Base-by-base conservation (phyloP, 2,329 filamentous ascomycete species). In the Scytalidium lignicola region DNA sequence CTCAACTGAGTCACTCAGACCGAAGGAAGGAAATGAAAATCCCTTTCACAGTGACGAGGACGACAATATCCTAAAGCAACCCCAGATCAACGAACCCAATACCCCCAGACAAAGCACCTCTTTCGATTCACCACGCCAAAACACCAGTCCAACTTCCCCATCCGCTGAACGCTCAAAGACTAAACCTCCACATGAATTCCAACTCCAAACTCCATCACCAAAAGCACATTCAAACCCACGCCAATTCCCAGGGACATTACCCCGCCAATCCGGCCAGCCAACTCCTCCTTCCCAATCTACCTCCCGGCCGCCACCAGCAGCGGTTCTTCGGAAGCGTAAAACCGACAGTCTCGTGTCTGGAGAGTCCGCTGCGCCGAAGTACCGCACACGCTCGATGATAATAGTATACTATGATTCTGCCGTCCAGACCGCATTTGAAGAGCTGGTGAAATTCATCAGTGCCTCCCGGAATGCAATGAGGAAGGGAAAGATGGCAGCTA, bases 371-470 rank as follows among this genome's bases (percentile, higher is more conserved):
- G 51, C 48, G 8, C 58, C 62, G 8, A 65, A 64, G 53, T 86
- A 86, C 64, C 82, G 87, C 48, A 83, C 82, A 3, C 80, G 86
- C 56, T 84, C 78, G 50, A 86, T 89, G 75, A 85, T 92, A 43
- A 84, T 93, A 39, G 87, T 96, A n/a, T 91, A 90, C 67, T 96
- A 96, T 64, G 91, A 96, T 64, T 88, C 86, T 57, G 85, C 89
- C 53, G 85, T 95, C 3, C 90, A 96, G 64, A 82, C 82, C 45
- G 82, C 85, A 37, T 90, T 96, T 56, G 90, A 95, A 59, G 77
- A 85, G 48, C 71, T 96, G 44, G 90, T 96, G 49, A 85, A 89
- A 53, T 86, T 87, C 49, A 83, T 96, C 29, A 89, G 88, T 4
- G 80, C 82, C 1, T 88, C 86, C 44, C 77, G 91, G 50, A 95